Percentiles rank a stretch among this genome's conserved stretches.
phyloP scores from a whole-genome alignment of 345 rosid species.

The Boechera stricta region DNA sequence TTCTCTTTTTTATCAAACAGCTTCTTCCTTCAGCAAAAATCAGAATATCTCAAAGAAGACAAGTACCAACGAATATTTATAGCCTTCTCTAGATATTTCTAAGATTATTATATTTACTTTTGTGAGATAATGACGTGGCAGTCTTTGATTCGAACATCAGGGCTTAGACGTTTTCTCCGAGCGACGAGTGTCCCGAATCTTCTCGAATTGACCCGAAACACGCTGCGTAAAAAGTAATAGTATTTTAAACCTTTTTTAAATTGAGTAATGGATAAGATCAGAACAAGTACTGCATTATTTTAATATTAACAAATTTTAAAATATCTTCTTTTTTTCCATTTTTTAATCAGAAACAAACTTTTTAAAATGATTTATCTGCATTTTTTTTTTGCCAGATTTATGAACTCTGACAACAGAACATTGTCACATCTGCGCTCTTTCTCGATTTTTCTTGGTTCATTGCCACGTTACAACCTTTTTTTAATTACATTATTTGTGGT shows the following conservation, averaged over 20 bases:
- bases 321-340: background rate
- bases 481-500: background rate
- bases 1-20: background rate
- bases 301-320: background rate
- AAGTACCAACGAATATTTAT: conserved; percentile 23
- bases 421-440: conserved; percentile 15
- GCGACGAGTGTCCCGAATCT: conserved; percentile 41
- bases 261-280: conserved; percentile 32
- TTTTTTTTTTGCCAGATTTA: background rate
- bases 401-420: background rate
- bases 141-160: background rate
- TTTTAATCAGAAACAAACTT: background rate
- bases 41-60: conserved; percentile 1
- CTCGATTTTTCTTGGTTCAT: conserved; percentile 14
- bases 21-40: background rate
- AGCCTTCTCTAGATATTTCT: conserved; percentile 39
- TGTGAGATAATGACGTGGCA: conserved; percentile 8
- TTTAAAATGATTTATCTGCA: too few species aligned
- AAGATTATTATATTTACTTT: conserved; percentile 10
- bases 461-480: background rate
- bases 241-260: background rate
- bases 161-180: background rate
- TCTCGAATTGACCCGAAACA: conserved; percentile 23
- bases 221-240: conserved; percentile 9
- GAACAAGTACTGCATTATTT: background rate